Percentiles rank a stretch among this genome's conserved stretches.
Evolutionary conservation across 2,329 filamentous ascomycete genomes (phyloP).

Genomic region (Setomelanomma holmii): DNA sequence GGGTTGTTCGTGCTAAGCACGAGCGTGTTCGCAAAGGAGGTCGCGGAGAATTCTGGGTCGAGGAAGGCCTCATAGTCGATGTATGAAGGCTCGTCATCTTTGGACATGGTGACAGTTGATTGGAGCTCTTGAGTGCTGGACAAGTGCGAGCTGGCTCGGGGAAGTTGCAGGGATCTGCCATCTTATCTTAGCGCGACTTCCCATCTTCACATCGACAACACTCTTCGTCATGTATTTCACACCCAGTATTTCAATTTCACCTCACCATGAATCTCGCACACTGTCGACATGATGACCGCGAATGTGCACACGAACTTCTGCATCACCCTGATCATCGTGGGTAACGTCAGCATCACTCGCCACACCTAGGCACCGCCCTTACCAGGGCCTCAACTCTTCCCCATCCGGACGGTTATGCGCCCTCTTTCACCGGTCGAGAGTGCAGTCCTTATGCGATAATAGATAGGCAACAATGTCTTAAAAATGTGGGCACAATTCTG

Average conservation of each 20-base stretch:
- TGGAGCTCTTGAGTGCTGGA: conserved; percentile 1
- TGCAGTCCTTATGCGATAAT: neutral
- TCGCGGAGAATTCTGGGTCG: conserved; percentile 79
- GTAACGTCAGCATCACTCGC: neutral
- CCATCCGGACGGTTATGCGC: neutral
- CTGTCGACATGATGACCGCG: no score
- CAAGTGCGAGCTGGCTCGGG: neutral
- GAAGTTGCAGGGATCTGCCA: conserved; percentile 6
- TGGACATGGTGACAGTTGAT: conserved; percentile 33
- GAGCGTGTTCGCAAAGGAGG: conserved; percentile 85
- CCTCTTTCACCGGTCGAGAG: neutral
- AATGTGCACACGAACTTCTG: no score
- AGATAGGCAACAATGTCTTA: neutral
- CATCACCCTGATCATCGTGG: conserved; percentile 12
- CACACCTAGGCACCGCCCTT: conserved; percentile 7
- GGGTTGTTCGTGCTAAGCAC: conserved; percentile 91
- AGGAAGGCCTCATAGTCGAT: conserved; percentile 96
- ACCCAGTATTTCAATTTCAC: no score
- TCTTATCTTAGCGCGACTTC: neutral
- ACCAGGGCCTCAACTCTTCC: neutral
- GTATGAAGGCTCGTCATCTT: conserved; percentile 73
- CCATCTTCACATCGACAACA: neutral
- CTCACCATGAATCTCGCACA: no score
- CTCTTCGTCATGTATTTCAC: neutral
- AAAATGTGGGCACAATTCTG: neutral